Evolutionary conservation across 2,329 filamentous ascomycete species (phyloP), one percentile per base, ranked within the genome.

Genomic region (Colletotrichum limetticola): DNA sequence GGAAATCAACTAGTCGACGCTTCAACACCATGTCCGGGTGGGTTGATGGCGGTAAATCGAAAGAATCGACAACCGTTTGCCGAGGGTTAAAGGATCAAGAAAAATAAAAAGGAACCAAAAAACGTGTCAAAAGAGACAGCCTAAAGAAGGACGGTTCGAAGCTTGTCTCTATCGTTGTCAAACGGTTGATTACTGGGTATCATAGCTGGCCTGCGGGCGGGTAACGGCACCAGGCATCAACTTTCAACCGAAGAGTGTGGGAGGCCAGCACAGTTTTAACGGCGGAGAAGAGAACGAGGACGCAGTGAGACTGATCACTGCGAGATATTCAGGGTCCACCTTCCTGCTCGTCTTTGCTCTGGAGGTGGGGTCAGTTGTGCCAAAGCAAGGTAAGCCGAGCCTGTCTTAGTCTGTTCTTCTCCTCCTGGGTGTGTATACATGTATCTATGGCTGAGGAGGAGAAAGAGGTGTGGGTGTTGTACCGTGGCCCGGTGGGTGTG

Each of bases 271-370:
- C 70, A 61, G 49, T 65, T 72, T 70, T 72, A 72, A 72, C 64
- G 70, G 70, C 66, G 70, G 70, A 70, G 66, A 70, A 57, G 55
- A 64, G 66, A 61, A 61, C 37, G 8, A 65, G 66, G 28, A 72
- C 19, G 53, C 60, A 61, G 59, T 56, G 66, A 56, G 32, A 42
- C 37, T 42, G 37, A 42, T 16, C 60, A 57, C 53, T 56, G 66
- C 37, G 66, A 56, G 66, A 72, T 72, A 72, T 72, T 72, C 70
- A 72, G 66, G 70, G 70, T 72, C 70, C 70, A 72, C 70, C 60
- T 71, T 71, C 57, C 49, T 55, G 55, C 46, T 69, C 53, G 24
- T 66, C 66, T 42, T 69, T 52, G 35, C 26, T 64, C 56, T 56
- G 66, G 60, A 66, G 66, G 70, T 72, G 66, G 70, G 70, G 70